Base-by-base conservation (phyloP, 768 basidiomycete species). In the Russula sp. region DNA sequence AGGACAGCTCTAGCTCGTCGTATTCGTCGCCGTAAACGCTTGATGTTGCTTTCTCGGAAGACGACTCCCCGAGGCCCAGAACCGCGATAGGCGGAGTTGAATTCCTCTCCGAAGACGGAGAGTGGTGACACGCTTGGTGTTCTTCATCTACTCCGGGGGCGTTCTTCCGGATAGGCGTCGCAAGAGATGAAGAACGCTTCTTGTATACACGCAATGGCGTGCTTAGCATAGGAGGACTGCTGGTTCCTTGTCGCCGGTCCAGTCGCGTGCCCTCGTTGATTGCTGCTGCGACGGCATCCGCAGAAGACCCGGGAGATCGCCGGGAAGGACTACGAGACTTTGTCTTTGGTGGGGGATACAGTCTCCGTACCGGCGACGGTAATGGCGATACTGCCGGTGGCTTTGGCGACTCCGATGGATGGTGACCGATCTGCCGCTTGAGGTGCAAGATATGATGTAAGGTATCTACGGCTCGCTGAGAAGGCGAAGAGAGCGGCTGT, bases 271-370 rank as follows among this genome's bases (percentile, higher is more conserved):
- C 42, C n/a, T 65, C 30, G 3, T 65, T 65, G 26, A 65, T 51
- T 34, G 59, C 64, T 26, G 59, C 59, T 3, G 64, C 64, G 14
- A 65, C 64, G 16, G 36, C 54, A 14, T 65, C 64, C n/a, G 64
- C 64, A 50, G 32, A 44, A 34, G 64, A 61, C 18, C 24, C 59
- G 36, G 49, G 13, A 26, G 48, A 9, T 61, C 14, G 54, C 24
- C 10, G 24, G 22, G 48, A 56, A 18, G 54, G 38, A 44, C n/a
- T 60, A 2, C 34, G 24, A 24, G 20, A 13, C 28, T 50, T 48
- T 22, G 38, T 50, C 30, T 20, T 58, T 2, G 30, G 32, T 24
- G 42, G 9, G 10, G 59, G 38, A 50, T 50, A 36, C 22, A 44
- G 30, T 24, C 28, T 56, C 36, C 48, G 58, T 24, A 14, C 8